phyloP scores from a whole-genome alignment of 2,329 filamentous ascomycete genomes.

The Chaetomiaceae sp. region DNA sequence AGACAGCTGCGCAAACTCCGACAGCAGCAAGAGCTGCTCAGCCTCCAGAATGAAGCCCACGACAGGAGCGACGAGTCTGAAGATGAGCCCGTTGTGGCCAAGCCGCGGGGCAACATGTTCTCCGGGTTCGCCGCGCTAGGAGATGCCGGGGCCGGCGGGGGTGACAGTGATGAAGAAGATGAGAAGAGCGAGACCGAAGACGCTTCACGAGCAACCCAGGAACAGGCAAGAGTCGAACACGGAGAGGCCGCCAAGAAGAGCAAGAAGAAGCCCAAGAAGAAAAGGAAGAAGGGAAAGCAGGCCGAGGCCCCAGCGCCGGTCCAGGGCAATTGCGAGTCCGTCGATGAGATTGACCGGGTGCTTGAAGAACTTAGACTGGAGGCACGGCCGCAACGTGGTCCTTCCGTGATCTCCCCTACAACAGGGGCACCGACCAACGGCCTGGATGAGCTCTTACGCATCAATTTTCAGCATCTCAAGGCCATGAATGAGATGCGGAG shows the following conservation, averaged over 20 bases:
- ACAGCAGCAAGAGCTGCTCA: conserved; percentile 45
- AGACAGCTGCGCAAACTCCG: conserved; percentile 50
- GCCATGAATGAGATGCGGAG: conserved; percentile 84
- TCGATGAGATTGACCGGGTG: conserved; percentile 55
- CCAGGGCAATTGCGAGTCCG: conserved; percentile 27
- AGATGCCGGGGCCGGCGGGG: conserved; percentile 40
- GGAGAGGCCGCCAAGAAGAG: conserved; percentile 35
- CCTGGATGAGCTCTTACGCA: conserved; percentile 38
- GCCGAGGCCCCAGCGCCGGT: conserved; percentile 32
- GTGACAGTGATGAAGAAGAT: conserved; percentile 36
- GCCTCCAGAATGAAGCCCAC: conserved; percentile 31
- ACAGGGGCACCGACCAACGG: conserved; percentile 5
- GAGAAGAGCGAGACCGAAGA: conserved; percentile 26
- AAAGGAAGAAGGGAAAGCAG: conserved; percentile 36
- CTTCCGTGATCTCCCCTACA: conserved; percentile 3
- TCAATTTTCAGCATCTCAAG: conserved; percentile 69
- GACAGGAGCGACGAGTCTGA: conserved; percentile 31
- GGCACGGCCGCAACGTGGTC: conserved; percentile 11
- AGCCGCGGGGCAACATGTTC: conserved; percentile 46
- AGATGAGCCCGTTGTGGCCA: conserved; percentile 33
- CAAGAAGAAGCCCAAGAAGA: conserved; percentile 36
- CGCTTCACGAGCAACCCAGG: conserved; percentile 3
- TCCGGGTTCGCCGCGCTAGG: conserved; percentile 48
- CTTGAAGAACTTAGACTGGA: conserved; percentile 46
- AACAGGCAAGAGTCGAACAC: conserved; percentile 8